Conservation (phyloP, 2,329 filamentous ascomycete species). For the Endocalyx cinctus region DNA sequence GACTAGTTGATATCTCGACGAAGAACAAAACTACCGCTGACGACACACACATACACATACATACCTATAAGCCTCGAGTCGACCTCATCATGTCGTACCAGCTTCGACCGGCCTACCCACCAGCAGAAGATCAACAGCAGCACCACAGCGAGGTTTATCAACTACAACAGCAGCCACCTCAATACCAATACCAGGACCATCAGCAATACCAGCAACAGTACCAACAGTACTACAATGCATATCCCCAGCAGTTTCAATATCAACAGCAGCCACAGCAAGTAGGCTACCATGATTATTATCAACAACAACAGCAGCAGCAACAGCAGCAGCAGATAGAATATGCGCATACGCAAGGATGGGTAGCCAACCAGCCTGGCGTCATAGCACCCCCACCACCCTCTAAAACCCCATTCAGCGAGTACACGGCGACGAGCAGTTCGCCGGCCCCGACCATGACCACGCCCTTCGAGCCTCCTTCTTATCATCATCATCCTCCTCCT, state of each 20-base stretch:
- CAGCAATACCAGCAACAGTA: no score
- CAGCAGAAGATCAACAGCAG: constrained; percentile 5
- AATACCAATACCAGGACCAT: background rate
- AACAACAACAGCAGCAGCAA: constrained; percentile 1
- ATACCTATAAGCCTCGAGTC: no score
- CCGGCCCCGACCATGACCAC: no score
- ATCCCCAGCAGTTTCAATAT: background rate
- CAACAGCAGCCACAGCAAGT: background rate
- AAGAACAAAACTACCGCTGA: no score
- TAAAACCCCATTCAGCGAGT: constrained; percentile 15
- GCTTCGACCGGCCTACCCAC: constrained; percentile 10
- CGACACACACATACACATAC: no score
- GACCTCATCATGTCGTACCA: constrained; percentile 19
- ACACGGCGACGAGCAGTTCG: constrained; percentile 3
- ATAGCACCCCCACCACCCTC: constrained; percentile 11
- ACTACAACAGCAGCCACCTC: background rate
- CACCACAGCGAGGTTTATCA: constrained; percentile 3
- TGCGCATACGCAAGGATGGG: constrained; percentile 15
- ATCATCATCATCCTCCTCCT: constrained; percentile 1
- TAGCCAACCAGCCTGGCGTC: constrained; percentile 11
- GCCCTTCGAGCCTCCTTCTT: no score
- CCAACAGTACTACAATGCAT: background rate
- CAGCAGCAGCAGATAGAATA: constrained; percentile 6
- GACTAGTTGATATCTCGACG: no score
- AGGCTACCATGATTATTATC: background rate